Conservation (phyloP, 345 rosid genomes). For the Acer saccharum region DNA sequence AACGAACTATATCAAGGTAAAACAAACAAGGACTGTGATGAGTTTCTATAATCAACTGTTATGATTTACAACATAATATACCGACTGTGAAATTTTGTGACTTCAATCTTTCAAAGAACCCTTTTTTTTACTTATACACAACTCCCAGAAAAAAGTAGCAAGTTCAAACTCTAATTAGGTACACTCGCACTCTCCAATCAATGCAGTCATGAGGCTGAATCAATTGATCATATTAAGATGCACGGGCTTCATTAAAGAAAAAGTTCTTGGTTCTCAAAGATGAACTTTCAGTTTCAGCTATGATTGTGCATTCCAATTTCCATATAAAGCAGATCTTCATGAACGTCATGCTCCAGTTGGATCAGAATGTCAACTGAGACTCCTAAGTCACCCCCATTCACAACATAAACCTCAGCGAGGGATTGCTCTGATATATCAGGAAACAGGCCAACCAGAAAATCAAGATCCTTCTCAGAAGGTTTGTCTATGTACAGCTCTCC, state of each 20-base stretch:
- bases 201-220: conserved; percentile 4
- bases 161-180: too few relatives aligned
- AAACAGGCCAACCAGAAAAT: neutral
- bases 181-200: neutral
- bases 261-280: neutral
- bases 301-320: neutral
- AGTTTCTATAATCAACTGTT: neutral
- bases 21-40: neutral
- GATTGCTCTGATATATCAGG: neutral
- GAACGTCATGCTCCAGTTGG: neutral
- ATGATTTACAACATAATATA: neutral
- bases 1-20: neutral
- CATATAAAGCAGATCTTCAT: neutral
- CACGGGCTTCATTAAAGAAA: neutral
- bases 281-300: conserved; percentile 6
- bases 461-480: neutral
- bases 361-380: conserved; percentile 4
- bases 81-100: neutral
- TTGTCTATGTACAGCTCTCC: neutral
- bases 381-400: neutral
- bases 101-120: neutral
- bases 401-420: neutral
- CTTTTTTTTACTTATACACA: neutral
- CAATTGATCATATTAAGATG: neutral
- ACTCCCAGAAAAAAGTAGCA: neutral